Conservation (phyloP, 2,329 filamentous ascomycete species). For the Mycosphaerella arachidis region DNA sequence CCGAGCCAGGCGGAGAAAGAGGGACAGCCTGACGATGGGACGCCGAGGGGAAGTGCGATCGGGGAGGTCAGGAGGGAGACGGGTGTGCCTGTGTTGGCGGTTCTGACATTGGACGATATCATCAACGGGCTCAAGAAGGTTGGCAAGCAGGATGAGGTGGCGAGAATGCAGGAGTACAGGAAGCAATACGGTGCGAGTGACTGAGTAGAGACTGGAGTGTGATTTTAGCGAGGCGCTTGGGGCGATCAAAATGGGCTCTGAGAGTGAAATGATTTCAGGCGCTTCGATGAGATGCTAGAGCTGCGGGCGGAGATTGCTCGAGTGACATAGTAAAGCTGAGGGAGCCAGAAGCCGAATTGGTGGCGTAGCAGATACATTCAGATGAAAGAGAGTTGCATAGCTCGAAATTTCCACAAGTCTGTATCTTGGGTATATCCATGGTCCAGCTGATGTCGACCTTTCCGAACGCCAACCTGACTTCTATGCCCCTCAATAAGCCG, state of each 20-base stretch:
- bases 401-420: not conserved
- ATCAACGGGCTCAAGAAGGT: slow-evolving; percentile 42
- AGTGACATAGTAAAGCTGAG: too few species aligned
- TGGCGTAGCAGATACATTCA: too few species aligned
- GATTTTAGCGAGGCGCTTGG: not conserved
- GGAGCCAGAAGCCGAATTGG: too few species aligned
- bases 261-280: not conserved
- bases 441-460: not conserved
- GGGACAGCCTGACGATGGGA: slow-evolving; percentile 56
- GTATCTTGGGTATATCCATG: not conserved
- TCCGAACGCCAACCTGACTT: not conserved
- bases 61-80: slow-evolving; percentile 80
- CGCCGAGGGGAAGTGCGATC: slow-evolving; percentile 72
- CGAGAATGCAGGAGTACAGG: slow-evolving; percentile 69
- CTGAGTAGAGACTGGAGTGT: slow-evolving; percentile 9
- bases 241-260: not conserved
- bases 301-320: too few species aligned
- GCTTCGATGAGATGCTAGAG: too few species aligned
- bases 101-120: slow-evolving; percentile 80
- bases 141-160: slow-evolving; percentile 44
- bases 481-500: not conserved
- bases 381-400: not conserved
- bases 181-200: slow-evolving; percentile 33
- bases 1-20: slow-evolving; percentile 47
- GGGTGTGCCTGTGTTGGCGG: slow-evolving; percentile 75